These are phyloP conservation scores for Gossypium laxum DNA, from an alignment of 441 rosid species.

Conservation along the genomic window DNA sequence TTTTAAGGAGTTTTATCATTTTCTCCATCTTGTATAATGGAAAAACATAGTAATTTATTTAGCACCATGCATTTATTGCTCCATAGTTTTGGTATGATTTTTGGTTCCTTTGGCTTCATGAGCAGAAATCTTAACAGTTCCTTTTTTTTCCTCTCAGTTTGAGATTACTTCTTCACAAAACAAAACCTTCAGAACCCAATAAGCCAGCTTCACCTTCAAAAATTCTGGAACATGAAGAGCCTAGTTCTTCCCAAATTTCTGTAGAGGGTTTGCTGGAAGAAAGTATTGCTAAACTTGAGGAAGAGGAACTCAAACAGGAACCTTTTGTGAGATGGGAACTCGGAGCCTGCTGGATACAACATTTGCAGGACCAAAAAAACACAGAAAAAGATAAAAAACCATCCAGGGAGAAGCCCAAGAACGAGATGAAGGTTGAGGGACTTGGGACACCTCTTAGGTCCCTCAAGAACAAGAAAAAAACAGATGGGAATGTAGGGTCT, in stretches of 20 bases:
- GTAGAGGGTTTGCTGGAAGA: slow-evolving; percentile 49
- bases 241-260: slow-evolving; percentile 45
- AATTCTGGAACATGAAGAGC: slow-evolving; percentile 46
- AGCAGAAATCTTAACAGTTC: slow-evolving; percentile 19
- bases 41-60: not conserved
- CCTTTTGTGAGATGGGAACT: slow-evolving; percentile 66
- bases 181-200: slow-evolving; percentile 39
- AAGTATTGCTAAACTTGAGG: slow-evolving; percentile 58
- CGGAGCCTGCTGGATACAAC: slow-evolving; percentile 74
- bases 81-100: not conserved
- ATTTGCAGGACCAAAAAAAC: slow-evolving; percentile 60
- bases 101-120: not conserved
- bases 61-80: not conserved
- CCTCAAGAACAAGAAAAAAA: slow-evolving; percentile 64
- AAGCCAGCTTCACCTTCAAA: slow-evolving; percentile 38
- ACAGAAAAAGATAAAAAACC: slow-evolving; percentile 72
- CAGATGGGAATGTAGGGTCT: slow-evolving; percentile 37
- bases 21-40: not conserved
- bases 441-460: slow-evolving; percentile 90
- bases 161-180: slow-evolving; percentile 54
- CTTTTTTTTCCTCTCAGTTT: slow-evolving; percentile 32
- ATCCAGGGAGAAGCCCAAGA: slow-evolving; percentile 54
- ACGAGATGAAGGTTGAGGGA: slow-evolving; percentile 93
- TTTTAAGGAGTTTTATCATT: not conserved
- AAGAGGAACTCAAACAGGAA: slow-evolving; percentile 31